These are phyloP conservation scores for Solanum piurae DNA, from an alignment of 257 asterid species.

Conservation along the genomic window DNA sequence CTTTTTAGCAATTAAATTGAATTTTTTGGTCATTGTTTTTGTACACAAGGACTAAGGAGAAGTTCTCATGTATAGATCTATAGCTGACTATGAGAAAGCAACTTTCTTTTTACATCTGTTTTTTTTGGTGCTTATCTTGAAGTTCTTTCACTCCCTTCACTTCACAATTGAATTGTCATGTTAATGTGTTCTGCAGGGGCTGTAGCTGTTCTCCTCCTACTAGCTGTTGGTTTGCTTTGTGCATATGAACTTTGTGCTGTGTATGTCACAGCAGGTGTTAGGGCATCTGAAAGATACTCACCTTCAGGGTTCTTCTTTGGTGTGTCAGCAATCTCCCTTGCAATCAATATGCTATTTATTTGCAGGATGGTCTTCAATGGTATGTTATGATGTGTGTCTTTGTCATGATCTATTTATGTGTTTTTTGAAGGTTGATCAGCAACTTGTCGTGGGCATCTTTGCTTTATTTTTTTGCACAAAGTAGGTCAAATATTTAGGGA, in stretches of 20 bases:
- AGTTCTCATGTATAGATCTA: not conserved
- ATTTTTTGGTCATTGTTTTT: not conserved
- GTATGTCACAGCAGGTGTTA: slow-evolving; percentile 83
- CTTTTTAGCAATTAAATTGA: not conserved
- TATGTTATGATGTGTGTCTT: slow-evolving; percentile 17
- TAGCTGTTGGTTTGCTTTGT: slow-evolving; percentile 97
- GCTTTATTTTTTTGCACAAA: not conserved
- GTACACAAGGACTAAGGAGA: not conserved
- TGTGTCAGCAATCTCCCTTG: slow-evolving; percentile 92
- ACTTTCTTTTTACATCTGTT: not conserved
- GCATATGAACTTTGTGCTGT: slow-evolving; percentile 98
- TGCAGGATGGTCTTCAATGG: slow-evolving; percentile 99
- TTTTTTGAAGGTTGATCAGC: not conserved
- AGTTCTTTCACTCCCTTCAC: slow-evolving; percentile 1
- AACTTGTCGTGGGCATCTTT: not conserved
- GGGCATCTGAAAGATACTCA: slow-evolving; percentile 95
- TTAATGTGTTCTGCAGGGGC: slow-evolving; percentile 59
- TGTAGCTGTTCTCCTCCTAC: slow-evolving; percentile 91
- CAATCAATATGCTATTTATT: slow-evolving; percentile 97
- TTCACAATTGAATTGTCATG: slow-evolving; percentile 1
- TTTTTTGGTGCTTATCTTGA: not conserved
- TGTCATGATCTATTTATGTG: not conserved
- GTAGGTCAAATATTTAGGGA: not conserved
- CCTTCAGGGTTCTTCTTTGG: slow-evolving; percentile 99
- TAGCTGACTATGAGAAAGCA: not conserved